Evolutionary conservation across 768 basidiomycete species (phyloP).

Genomic region (Mycena vitilis): DNA sequence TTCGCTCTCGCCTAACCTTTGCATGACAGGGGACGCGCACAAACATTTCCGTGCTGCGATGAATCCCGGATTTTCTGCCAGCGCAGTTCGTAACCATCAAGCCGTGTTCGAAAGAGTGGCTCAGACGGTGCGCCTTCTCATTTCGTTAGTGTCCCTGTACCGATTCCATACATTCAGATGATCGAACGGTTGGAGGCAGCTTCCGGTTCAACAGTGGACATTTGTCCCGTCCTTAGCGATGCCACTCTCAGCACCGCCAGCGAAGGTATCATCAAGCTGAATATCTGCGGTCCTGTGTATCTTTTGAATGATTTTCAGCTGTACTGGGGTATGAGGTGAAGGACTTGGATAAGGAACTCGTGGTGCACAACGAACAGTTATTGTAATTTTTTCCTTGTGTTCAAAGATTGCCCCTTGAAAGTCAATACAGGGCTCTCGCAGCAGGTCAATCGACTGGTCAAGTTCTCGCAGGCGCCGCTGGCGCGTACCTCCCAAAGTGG

Average conservation of each 20-base stretch:
- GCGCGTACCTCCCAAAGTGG: slow-evolving; percentile 2
- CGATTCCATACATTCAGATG: not conserved
- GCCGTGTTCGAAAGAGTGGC: slow-evolving; percentile 7
- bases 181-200: not conserved
- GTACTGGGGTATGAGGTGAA: not conserved
- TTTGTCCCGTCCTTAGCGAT: slow-evolving; percentile 6
- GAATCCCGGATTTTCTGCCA: slow-evolving; percentile 6
- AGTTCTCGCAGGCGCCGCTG: slow-evolving; percentile 7
- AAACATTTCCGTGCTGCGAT: slow-evolving; percentile 10
- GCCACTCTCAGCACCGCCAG: slow-evolving; percentile 9
- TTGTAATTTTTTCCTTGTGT: not conserved
- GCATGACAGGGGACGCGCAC: slow-evolving; percentile 5
- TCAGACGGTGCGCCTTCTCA: not conserved
- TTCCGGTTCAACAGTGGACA: not conserved
- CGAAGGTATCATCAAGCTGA: too few species aligned
- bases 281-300: too few species aligned
- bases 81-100: slow-evolving; percentile 11
- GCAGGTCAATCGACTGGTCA: slow-evolving; percentile 1
- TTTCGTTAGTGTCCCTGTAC: too few species aligned
- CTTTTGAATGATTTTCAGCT: not conserved
- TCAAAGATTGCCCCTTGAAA: not conserved
- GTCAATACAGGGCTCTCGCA: not conserved
- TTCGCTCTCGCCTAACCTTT: too few species aligned
- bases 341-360: slow-evolving; percentile 10
- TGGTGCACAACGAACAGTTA: not conserved